A percentile compares a stretch with the other conserved stretches of the same genome.
phyloP scores from a whole-genome alignment of 805 yeast species.

The Cyberlindnera galapagoensis region DNA sequence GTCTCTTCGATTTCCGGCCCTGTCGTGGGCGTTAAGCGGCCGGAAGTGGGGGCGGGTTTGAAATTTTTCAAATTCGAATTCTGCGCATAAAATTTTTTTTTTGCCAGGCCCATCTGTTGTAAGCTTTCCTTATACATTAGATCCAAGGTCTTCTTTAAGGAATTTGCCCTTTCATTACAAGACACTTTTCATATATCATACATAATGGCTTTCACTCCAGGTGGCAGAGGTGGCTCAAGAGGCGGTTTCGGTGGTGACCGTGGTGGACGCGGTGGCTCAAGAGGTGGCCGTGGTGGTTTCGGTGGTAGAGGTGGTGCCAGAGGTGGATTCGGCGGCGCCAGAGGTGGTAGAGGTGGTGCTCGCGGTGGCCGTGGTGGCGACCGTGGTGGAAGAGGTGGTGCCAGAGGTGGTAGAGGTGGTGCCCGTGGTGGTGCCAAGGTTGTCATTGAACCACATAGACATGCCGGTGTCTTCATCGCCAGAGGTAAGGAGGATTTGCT shows the following conservation, averaged over 20 bases:
- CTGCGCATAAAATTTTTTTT: too few relatives aligned
- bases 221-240: conserved; percentile 49
- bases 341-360: conserved; percentile 40
- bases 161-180: too few relatives aligned
- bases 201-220: conserved; percentile 74
- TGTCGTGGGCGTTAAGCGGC: too few relatives aligned
- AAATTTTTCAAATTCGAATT: too few relatives aligned
- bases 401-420: conserved; percentile 76
- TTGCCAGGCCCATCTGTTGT: too few relatives aligned
- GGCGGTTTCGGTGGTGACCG: conserved; percentile 42
- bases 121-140: too few relatives aligned
- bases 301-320: conserved; percentile 38
- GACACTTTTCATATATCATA: too few relatives aligned
- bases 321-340: conserved; percentile 45
- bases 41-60: too few relatives aligned
- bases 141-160: too few relatives aligned
- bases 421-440: conserved; percentile 92
- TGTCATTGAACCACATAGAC: conserved; percentile 97
- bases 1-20: too few relatives aligned
- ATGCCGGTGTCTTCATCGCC: conserved; percentile 98
- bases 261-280: conserved; percentile 33
- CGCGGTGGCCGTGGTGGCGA: conserved; percentile 52
- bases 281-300: conserved; percentile 27
- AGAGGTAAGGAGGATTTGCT: conserved; percentile 99
- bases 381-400: conserved; percentile 47